phyloP scores from a whole-genome alignment of 805 yeast species.

The Saturnispora silvae region DNA sequence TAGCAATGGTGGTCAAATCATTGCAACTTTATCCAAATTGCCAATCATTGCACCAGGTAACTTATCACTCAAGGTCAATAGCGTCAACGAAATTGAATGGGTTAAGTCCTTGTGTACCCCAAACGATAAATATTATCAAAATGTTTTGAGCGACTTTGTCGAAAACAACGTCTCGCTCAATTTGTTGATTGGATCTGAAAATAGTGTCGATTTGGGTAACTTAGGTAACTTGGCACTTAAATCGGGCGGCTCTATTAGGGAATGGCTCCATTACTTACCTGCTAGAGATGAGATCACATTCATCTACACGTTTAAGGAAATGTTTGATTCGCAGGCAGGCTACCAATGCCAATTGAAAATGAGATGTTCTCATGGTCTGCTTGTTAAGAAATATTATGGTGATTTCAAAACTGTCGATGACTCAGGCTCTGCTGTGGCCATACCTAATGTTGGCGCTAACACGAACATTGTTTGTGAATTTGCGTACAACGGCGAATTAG shows the following conservation, averaged over 20 bases:
- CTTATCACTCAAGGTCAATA: slow-evolving; percentile 32
- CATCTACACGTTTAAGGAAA: slow-evolving; percentile 46
- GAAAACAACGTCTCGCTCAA: slow-evolving; percentile 62
- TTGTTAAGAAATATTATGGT: slow-evolving; percentile 67
- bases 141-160: slow-evolving; percentile 46
- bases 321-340: slow-evolving; percentile 46
- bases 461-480: slow-evolving; percentile 63
- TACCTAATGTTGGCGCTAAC: slow-evolving; percentile 29
- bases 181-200: slow-evolving; percentile 55
- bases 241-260: slow-evolving; percentile 62
- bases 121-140: slow-evolving; percentile 50
- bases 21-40: slow-evolving; percentile 51
- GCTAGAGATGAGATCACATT: slow-evolving; percentile 59
- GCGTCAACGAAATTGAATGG: slow-evolving; percentile 30
- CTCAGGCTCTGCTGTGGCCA: slow-evolving; percentile 19
- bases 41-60: slow-evolving; percentile 81
- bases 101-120: slow-evolving; percentile 44
- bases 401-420: slow-evolving; percentile 32
- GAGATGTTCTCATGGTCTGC: slow-evolving; percentile 81
- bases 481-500: slow-evolving; percentile 64
- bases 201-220: slow-evolving; percentile 60
- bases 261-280: slow-evolving; percentile 57
- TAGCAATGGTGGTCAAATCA: slow-evolving; percentile 85
- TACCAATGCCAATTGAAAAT: slow-evolving; percentile 76
- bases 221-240: slow-evolving; percentile 50